These are phyloP conservation scores for Sporopachydermia quercuum DNA, from an alignment of 805 yeast species.

Conservation along the genomic window DNA sequence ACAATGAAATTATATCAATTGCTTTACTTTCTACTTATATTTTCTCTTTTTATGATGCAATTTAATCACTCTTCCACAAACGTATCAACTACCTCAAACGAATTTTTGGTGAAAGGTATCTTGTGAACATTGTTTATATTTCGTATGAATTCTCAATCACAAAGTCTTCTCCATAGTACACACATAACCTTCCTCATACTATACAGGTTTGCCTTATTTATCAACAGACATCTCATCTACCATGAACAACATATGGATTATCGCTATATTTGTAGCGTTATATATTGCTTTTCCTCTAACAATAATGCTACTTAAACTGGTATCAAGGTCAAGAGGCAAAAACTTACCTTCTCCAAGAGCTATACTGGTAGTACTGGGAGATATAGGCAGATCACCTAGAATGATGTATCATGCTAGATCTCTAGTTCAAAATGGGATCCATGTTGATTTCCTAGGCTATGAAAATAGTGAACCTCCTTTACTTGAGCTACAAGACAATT, in stretches of 20 bases:
- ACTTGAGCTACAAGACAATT: slow-evolving; percentile 12
- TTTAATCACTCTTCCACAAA: no score
- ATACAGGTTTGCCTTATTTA: no score
- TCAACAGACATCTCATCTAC: no score
- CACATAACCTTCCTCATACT: no score
- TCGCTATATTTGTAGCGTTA: not conserved
- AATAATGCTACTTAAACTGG: not conserved
- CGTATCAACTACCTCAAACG: no score
- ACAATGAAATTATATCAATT: no score
- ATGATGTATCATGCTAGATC: slow-evolving; percentile 83
- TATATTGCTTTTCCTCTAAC: not conserved
- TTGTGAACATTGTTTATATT: no score
- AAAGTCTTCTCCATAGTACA: no score
- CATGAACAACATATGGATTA: not conserved
- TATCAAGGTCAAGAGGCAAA: not conserved
- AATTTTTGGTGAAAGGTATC: no score
- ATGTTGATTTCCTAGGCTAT: slow-evolving; percentile 80
- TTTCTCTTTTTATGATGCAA: no score
- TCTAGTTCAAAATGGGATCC: slow-evolving; percentile 50
- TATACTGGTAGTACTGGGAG: slow-evolving; percentile 77
- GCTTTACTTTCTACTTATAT: no score
- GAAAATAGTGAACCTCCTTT: slow-evolving; percentile 14
- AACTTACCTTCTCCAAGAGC: slow-evolving; percentile 24
- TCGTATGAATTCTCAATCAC: no score
- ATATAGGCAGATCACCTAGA: slow-evolving; percentile 88